Evolutionary conservation across 169 alveolate species (phyloP), one percentile per base, ranked within the genome.

Genomic region (Plasmodium inui): DNA sequence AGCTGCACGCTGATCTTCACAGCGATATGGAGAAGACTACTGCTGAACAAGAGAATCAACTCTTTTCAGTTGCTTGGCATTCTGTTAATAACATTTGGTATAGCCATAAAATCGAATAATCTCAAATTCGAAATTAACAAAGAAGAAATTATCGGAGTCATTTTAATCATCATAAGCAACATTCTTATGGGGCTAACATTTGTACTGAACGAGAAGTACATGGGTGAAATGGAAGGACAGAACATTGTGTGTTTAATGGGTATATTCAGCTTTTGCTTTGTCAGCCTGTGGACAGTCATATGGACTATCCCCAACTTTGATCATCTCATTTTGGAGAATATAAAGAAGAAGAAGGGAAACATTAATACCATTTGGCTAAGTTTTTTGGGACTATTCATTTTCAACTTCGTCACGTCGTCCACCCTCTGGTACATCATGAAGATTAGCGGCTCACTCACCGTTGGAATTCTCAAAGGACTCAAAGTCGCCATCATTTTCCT

Each of bases 221-320:
- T 95, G 97, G 30, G 92, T 7, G 50, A 82, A 37, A 93, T 93
- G 74, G 97, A 95, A 73, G 97, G 97, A 4, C 97, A 94, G 26
- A 95, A 95, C 81, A 95, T 95, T 46, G 97, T 95, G 19, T 95
- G 97, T 79, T 90, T 95, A 92, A 95, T 95, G 96, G 97, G 97
- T 19, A 71, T 95, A 17, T 92, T 94, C 82, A 28, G 96, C 79
- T 78, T 84, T 32, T 57, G 90, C 30, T 71, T 88, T 22, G 46
- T 95, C 22, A 84, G 93, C 34, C 37, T 95, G 28, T 95, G 97
- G 97, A 86, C 95, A 28, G 19, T 89, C 61, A 73, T 92, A 71
- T 95, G 97, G 97, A 95, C 97, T 1, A 30, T 88, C 19, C 97
- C 97, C 3, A 92, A 84, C 46, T 95, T 92, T 37, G 83, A 90